phyloP scores from a whole-genome alignment of 2,329 filamentous ascomycete genomes.

The Didymella lethalis region DNA sequence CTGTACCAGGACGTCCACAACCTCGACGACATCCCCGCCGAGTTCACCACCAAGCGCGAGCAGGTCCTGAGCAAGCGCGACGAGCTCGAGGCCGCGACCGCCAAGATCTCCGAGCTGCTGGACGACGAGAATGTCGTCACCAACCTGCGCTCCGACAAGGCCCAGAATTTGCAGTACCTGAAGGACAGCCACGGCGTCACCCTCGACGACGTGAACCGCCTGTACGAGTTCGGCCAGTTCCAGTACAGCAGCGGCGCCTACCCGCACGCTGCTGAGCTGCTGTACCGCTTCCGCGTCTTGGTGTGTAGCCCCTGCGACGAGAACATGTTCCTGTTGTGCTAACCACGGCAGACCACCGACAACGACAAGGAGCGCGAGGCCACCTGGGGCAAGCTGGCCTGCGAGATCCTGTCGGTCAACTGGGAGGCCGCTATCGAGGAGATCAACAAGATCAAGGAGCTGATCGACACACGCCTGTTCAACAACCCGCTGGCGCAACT shows the following conservation, averaged over 20 bases:
- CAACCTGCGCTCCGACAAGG: conserved; percentile 94
- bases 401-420: conserved; percentile 91
- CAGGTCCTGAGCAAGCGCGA: conserved; percentile 84
- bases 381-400: conserved; percentile 97
- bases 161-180: conserved; percentile 96
- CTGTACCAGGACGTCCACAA: conserved; percentile 90
- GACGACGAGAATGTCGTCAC: conserved; percentile 88
- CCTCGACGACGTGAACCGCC: conserved; percentile 91
- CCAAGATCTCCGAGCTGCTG: conserved; percentile 86
- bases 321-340: too few species aligned
- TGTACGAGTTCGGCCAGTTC: conserved; percentile 96
- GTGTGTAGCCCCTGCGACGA: conserved; percentile 32
- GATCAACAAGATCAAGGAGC: conserved; percentile 69
- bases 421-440: conserved; percentile 86
- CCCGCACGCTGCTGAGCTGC: conserved; percentile 83
- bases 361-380: conserved; percentile 96
- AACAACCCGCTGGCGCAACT: conserved; percentile 96
- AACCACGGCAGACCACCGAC: conserved; percentile 74
- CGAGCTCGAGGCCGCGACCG: conserved; percentile 84
- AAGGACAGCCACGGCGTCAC: conserved; percentile 97
- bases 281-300: conserved; percentile 97
- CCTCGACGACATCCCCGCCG: conserved; percentile 77
- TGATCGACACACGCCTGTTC: conserved; percentile 93
- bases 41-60: conserved; percentile 89
- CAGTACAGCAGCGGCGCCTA: conserved; percentile 98